Base-by-base conservation (phyloP, 441 rosid species). In the Iberis amara region DNA sequence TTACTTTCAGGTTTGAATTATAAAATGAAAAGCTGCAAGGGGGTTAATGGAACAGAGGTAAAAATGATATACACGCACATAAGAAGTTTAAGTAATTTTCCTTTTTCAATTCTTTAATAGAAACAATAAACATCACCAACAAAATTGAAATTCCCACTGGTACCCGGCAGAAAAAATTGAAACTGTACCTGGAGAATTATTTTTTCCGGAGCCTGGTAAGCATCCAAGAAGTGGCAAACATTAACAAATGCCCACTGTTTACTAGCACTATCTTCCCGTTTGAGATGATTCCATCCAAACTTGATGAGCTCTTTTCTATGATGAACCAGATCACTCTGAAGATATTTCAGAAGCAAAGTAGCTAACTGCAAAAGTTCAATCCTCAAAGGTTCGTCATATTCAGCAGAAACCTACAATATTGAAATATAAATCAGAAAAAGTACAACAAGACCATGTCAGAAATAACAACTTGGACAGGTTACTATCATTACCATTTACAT, bases 201-300 rank as follows among this genome's bases (percentile, higher is more conserved):
- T 70, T 94, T 94, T 71, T 94, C 99, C 3, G 99, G 99, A 62
- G 96, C 97, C 76, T 94, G 97, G 75, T 89, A 94, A 48, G 99
- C 97, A 80, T 94, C 96, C 79, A 94, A 71, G 76, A 94, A 94
- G 72, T 94, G 99, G 62, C 97, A 94, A 66, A 94, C 97, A 71
- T 94, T 94, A 55, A 94, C 99, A 78, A 94, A 94, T 44, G 99
- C 99, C 99, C 99, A 94, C 75, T 94, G 99, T 75, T 94, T 94
- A 76, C 99, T 94, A 62, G 97, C 96, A 78, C 99, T 94, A 63
- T 94, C 99, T 77, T 94, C 99, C 31, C 99, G 91, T 72, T 94
- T 94, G 56, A 94, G 95, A 77, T 94, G 99, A 83, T 90, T 94
- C 99, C 99, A 94, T 43, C 99, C 99, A 76, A 94, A 94, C 75